Evolutionary conservation across 345 rosid genomes (phyloP).

Genomic region (Melastoma malabathricum): DNA sequence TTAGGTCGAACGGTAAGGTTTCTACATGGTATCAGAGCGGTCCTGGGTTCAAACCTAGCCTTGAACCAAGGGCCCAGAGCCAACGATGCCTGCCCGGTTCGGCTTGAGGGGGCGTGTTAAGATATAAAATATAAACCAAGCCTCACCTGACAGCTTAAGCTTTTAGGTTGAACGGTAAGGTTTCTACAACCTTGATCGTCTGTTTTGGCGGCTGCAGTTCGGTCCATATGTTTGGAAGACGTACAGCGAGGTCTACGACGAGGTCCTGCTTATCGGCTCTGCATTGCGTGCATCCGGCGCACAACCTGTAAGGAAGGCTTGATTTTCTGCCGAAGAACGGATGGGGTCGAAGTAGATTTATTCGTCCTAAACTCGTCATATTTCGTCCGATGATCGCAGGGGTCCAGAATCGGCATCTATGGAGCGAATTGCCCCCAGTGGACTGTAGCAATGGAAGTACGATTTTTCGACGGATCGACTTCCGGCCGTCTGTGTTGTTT

Average conservation of each 20-base stretch:
- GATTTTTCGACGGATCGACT: neutral
- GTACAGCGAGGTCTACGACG: constrained; percentile 66
- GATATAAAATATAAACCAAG: too few species aligned
- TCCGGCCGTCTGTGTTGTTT: neutral
- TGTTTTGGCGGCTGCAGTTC: constrained; percentile 20
- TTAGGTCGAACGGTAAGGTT: too few species aligned
- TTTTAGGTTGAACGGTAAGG: too few species aligned
- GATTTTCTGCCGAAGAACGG: neutral
- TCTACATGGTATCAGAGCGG: too few species aligned
- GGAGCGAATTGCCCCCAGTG: constrained; percentile 95
- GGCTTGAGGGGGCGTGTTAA: too few species aligned
- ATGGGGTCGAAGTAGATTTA: neutral
- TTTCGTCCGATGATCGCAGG: constrained; percentile 26
- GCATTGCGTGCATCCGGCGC: constrained; percentile 74
- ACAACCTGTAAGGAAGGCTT: constrained; percentile 46
- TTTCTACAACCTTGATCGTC: neutral
- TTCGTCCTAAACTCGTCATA: neutral
- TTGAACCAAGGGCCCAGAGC: too few species aligned
- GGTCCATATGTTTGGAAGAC: constrained; percentile 89
- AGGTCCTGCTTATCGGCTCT: constrained; percentile 66
- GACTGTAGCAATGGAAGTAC: constrained; percentile 93
- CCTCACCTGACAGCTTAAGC: too few species aligned
- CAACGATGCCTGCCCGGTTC: too few species aligned
- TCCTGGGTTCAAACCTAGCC: too few species aligned
- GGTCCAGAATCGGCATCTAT: constrained; percentile 68